phyloP scores from a whole-genome alignment of 2,329 filamentous ascomycete species.

The Pyrenochaeta sp. region DNA sequence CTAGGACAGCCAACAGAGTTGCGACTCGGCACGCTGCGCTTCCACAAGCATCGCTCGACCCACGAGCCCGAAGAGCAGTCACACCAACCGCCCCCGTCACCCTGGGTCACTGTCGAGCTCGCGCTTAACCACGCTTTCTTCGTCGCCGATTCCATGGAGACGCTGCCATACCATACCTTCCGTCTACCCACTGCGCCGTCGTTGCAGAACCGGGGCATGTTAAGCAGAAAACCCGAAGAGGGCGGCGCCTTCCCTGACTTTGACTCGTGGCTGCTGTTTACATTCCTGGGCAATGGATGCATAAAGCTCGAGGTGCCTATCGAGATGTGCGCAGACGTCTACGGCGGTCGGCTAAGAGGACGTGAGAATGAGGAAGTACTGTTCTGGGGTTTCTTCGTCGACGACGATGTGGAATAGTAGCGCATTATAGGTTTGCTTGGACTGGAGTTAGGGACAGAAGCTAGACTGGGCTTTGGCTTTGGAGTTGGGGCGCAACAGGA shows the following conservation, averaged over 20 bases:
- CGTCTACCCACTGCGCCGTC: constrained; percentile 40
- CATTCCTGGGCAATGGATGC: constrained; percentile 46
- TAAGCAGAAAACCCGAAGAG: constrained; percentile 40
- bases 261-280: constrained; percentile 50
- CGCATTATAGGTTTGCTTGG: constrained; percentile 26
- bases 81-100: constrained; percentile 1
- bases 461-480: constrained; percentile 39
- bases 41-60: constrained; percentile 29
- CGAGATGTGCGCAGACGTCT: constrained; percentile 49
- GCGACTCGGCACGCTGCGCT: constrained; percentile 47
- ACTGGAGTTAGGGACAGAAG: constrained; percentile 29
- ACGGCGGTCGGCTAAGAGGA: constrained; percentile 39
- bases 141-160: constrained; percentile 46
- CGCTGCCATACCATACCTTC: constrained; percentile 47
- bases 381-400: constrained; percentile 48
- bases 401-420: constrained; percentile 37
- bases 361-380: constrained; percentile 46
- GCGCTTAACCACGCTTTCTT: constrained; percentile 45
- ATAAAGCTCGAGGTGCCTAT: constrained; percentile 48
- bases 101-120: constrained; percentile 39
- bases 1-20: constrained; percentile 46
- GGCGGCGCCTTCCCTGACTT: constrained; percentile 42
- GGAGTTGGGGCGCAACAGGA: constrained; percentile 43
- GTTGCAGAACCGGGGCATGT: constrained; percentile 45
- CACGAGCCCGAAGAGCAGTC: background rate